phyloP scores from a whole-genome alignment of 148 eudicot species.

The Chenopodium berlandieri region DNA sequence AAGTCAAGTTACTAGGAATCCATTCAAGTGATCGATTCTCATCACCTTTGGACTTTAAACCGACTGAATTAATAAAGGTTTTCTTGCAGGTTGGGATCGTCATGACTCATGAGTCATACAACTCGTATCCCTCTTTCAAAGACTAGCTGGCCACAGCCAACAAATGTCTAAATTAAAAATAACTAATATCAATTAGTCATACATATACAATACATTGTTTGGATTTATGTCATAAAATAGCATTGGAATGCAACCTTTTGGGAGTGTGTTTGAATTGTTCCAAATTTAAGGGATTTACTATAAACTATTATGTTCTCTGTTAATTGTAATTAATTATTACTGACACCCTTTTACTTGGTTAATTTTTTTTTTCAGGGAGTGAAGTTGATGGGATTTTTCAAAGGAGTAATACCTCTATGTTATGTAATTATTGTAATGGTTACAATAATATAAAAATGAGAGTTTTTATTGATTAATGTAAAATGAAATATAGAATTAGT shows the following conservation, averaged over 20 bases:
- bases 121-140: too few relatives aligned
- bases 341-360: constrained; percentile 19
- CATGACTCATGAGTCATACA: too few relatives aligned
- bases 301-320: neutral
- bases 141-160: too few relatives aligned
- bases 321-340: neutral
- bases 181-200: too few relatives aligned
- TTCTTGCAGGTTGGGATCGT: too few relatives aligned
- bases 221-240: too few relatives aligned
- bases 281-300: neutral
- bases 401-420: constrained; percentile 34
- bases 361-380: constrained; percentile 29
- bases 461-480: constrained; percentile 2
- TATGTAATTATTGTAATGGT: constrained; percentile 38
- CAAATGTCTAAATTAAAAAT: too few relatives aligned
- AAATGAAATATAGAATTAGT: constrained; percentile 18
- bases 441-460: constrained; percentile 14
- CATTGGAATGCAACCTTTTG: neutral
- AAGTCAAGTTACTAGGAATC: too few relatives aligned
- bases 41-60: too few relatives aligned
- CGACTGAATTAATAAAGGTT: too few relatives aligned
- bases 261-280: neutral
- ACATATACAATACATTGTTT: too few relatives aligned
- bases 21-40: too few relatives aligned
- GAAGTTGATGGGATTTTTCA: constrained; percentile 48